Evolutionary conservation across 202 grass and related monocot species (phyloP).

Genomic region (Hordeum pubiflorum): DNA sequence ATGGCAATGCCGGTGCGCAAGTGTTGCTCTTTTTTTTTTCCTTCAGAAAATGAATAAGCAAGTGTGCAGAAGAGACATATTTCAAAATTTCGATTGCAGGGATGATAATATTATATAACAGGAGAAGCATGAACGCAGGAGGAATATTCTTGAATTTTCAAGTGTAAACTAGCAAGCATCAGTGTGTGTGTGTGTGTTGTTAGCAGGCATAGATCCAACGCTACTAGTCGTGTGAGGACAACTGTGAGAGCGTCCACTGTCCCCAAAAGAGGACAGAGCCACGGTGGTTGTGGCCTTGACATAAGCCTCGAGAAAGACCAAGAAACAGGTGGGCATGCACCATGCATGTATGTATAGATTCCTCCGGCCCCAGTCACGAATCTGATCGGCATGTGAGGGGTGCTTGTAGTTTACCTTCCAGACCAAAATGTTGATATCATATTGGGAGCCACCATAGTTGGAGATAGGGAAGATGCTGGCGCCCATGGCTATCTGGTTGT

Average conservation of each 20-base stretch:
- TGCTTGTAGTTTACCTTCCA: slow-evolving; percentile 78
- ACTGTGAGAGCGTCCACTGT: slow-evolving; percentile 30
- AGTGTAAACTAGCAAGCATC: neutral
- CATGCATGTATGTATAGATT: slow-evolving; percentile 30
- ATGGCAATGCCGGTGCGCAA: slow-evolving; percentile 7
- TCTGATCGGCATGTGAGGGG: slow-evolving; percentile 44
- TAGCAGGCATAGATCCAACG: slow-evolving; percentile 12
- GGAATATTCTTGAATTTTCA: slow-evolving; percentile 30
- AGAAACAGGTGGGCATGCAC: slow-evolving; percentile 42
- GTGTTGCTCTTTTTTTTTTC: neutral
- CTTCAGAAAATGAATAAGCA: neutral
- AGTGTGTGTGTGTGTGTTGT: neutral
- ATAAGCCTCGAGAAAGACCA: slow-evolving; percentile 42
- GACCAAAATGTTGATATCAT: slow-evolving; percentile 85
- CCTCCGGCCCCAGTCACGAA: slow-evolving; percentile 24
- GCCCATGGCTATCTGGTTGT: slow-evolving; percentile 88
- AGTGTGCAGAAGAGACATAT: neutral
- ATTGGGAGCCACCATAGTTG: slow-evolving; percentile 64
- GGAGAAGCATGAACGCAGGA: neutral
- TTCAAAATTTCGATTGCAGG: neutral
- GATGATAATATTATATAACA: neutral
- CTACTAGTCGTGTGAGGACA: slow-evolving; percentile 9
- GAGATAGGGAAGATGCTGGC: slow-evolving; percentile 86
- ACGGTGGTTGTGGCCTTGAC: slow-evolving; percentile 30
- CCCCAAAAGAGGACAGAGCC: slow-evolving; percentile 22